Percentiles rank a stretch among this genome's conserved stretches.
Evolutionary conservation across 2,329 filamentous ascomycete genomes (phyloP).

Genomic region (Curvularia sp.): DNA sequence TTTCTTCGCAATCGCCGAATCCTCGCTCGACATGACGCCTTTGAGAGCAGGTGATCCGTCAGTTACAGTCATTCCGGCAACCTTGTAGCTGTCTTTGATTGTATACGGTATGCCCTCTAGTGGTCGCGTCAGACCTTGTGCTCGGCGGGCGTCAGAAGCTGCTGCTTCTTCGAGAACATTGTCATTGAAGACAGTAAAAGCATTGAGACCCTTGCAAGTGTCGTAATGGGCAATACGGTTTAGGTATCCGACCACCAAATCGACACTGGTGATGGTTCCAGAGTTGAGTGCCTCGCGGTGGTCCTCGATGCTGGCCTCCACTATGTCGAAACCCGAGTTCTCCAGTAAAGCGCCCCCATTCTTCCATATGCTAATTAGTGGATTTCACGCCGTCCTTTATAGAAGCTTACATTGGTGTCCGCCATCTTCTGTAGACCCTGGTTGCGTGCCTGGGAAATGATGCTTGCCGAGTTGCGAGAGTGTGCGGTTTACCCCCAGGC

Average conservation of each 20-base stretch:
- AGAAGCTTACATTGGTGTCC: conserved; percentile 4
- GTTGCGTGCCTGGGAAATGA: neutral
- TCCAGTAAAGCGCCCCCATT: neutral
- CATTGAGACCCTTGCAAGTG: conserved; percentile 53
- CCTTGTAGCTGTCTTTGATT: conserved; percentile 65
- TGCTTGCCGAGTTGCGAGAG: neutral
- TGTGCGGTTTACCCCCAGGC: neutral
- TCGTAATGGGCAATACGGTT: conserved; percentile 59
- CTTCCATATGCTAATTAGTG: neutral
- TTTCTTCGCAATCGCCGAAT: conserved; percentile 59
- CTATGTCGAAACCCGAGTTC: conserved; percentile 40
- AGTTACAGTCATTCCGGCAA: conserved; percentile 61
- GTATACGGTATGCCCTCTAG: conserved; percentile 66
- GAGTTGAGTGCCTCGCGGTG: conserved; percentile 53
- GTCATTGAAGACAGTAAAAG: conserved; percentile 58
- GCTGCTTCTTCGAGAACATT: conserved; percentile 56
- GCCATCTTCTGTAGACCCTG: neutral
- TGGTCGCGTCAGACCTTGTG: conserved; percentile 47
- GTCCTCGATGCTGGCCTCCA: conserved; percentile 58
- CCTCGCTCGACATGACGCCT: conserved; percentile 58
- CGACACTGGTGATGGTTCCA: conserved; percentile 54
- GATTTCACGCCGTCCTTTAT: neutral
- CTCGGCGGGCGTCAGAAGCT: conserved; percentile 56
- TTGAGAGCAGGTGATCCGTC: conserved; percentile 63
- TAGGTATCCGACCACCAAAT: conserved; percentile 56